phyloP scores from a whole-genome alignment of 2,329 filamentous ascomycete species.

The Didymella sp. region DNA sequence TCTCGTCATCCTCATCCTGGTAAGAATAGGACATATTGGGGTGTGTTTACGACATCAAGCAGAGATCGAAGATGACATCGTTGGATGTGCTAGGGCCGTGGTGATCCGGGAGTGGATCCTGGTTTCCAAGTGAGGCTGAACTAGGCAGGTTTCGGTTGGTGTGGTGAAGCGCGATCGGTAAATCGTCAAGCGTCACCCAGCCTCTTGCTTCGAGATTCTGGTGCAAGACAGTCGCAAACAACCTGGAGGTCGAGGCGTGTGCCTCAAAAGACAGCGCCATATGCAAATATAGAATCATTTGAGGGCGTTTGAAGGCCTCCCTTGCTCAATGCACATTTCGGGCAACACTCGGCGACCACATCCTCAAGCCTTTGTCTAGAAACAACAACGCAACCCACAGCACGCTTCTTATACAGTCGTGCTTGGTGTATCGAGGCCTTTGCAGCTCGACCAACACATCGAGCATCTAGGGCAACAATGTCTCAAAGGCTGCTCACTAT shows the following conservation, averaged over 20 bases:
- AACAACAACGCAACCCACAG: neutral
- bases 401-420: neutral
- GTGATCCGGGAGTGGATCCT: constrained; percentile 12
- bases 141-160: constrained; percentile 12
- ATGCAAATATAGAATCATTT: neutral
- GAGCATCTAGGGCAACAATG: neutral
- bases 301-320: neutral
- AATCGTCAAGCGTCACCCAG: neutral
- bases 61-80: constrained; percentile 10
- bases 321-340: neutral
- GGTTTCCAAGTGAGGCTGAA: constrained; percentile 14
- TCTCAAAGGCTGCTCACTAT: neutral
- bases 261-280: neutral
- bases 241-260: neutral
- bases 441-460: neutral
- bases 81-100: constrained; percentile 3
- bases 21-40: constrained; percentile 26
- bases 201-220: neutral
- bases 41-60: constrained; percentile 5
- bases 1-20: constrained; percentile 15
- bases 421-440: neutral
- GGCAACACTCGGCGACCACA: constrained; percentile 1
- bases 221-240: neutral
- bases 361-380: neutral
- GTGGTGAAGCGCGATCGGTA: constrained; percentile 12